Conservation (phyloP, 1,139 yeast species). For the Pichiaceae sp. region DNA sequence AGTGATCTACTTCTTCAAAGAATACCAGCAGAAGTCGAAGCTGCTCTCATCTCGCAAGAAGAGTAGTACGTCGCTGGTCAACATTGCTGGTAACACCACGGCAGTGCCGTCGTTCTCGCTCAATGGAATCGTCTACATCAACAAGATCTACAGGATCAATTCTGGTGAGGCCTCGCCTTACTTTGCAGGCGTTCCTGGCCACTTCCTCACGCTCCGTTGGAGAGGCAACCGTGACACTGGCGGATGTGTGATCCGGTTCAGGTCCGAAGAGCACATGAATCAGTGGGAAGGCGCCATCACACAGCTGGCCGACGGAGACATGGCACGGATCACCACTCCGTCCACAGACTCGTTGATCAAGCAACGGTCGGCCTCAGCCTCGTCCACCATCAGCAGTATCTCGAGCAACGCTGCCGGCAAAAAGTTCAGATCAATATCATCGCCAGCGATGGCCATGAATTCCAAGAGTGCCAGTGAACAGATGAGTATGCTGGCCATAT, state of each 20-base stretch:
- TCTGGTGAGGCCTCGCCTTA: constrained; percentile 23
- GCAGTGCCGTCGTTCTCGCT: constrained; percentile 14
- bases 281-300: constrained; percentile 50
- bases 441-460: background rate
- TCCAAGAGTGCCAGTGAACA: background rate
- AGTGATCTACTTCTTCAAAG: constrained; percentile 63
- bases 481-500: background rate
- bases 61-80: constrained; percentile 16
- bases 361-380: background rate
- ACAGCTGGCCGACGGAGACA: constrained; percentile 8
- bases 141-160: constrained; percentile 17
- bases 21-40: constrained; percentile 22
- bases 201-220: constrained; percentile 67
- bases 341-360: background rate
- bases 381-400: background rate
- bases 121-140: constrained; percentile 23
- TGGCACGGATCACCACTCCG: background rate
- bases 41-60: constrained; percentile 34
- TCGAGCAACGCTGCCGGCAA: too few relatives aligned
- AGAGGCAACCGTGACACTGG: constrained; percentile 72
- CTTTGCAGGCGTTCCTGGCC: constrained; percentile 28
- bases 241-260: constrained; percentile 59
- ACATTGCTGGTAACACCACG: constrained; percentile 1
- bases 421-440: constrained; percentile 3
- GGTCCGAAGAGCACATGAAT: constrained; percentile 59